Percentiles rank a stretch among this genome's conserved stretches.
Conservation (phyloP, 1,284 basidiomycete species). For the Lignosus rhinocerotis region DNA sequence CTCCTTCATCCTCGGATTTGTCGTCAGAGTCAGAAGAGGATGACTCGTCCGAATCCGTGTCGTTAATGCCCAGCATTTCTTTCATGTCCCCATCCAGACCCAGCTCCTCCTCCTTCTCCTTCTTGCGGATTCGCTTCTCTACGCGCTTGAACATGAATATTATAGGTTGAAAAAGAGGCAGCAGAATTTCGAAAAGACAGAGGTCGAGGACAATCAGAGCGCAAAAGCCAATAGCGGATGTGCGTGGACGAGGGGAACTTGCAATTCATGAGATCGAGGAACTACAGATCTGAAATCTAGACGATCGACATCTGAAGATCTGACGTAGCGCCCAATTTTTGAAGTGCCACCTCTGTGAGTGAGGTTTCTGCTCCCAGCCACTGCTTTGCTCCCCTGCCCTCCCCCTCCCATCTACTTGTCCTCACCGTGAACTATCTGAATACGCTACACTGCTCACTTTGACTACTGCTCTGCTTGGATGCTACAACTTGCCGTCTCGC, state of each 20-base stretch:
- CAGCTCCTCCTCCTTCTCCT: conserved; percentile 67
- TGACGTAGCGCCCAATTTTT: conserved; percentile 13
- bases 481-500: not conserved
- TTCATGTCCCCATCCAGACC: conserved; percentile 72
- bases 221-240: not conserved
- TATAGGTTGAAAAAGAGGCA: not conserved
- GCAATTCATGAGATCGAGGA: not conserved
- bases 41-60: conserved; percentile 74
- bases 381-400: not conserved
- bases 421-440: no score
- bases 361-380: not conserved
- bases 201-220: not conserved
- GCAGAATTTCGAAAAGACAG: not conserved
- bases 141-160: conserved; percentile 79
- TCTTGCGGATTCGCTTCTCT: conserved; percentile 65
- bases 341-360: not conserved
- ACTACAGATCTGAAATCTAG: conserved; percentile 6
- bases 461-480: not conserved
- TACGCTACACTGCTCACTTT: not conserved
- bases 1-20: conserved; percentile 30
- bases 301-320: not conserved
- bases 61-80: conserved; percentile 69
- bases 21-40: conserved; percentile 32
- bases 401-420: not conserved
- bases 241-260: not conserved